A percentile compares a stretch with the other conserved stretches of the same genome.
Evolutionary conservation across 495 filamentous ascomycete species (phyloP).

Genomic region (Tuber microsphaerosporum): DNA sequence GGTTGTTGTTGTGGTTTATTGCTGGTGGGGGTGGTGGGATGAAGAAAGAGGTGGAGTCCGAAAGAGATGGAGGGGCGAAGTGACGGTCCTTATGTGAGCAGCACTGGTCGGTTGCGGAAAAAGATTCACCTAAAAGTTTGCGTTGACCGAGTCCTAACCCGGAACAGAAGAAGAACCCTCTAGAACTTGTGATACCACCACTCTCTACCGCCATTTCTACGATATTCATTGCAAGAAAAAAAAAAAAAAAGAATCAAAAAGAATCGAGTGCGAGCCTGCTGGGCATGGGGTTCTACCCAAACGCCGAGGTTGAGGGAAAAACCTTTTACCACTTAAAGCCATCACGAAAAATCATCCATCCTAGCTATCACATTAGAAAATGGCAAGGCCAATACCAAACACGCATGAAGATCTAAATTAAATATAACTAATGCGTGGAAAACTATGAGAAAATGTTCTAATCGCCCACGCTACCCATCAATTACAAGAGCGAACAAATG

Average conservation of each 20-base stretch:
- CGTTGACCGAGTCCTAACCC: not conserved
- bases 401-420: not conserved
- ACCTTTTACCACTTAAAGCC: not conserved
- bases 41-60: conserved; percentile 45
- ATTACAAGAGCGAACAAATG: conserved; percentile 1
- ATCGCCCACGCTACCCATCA: not conserved
- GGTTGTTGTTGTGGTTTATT: conserved; percentile 16
- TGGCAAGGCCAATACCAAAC: not conserved
- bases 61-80: conserved; percentile 42
- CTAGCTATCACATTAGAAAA: not conserved
- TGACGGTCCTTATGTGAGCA: conserved; percentile 44
- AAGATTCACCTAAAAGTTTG: conserved; percentile 2
- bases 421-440: not conserved
- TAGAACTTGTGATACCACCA: not conserved
- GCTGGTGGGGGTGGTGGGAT: conserved; percentile 35
- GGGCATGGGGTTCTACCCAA: not conserved
- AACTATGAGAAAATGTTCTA: not conserved
- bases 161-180: not conserved
- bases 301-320: not conserved
- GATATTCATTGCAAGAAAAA: not conserved
- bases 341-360: not conserved
- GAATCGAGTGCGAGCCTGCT: not conserved
- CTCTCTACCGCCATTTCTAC: not conserved
- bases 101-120: conserved; percentile 20
- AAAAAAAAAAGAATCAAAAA: too few species aligned